phyloP scores from a whole-genome alignment of 1,284 basidiomycete genomes.

The Trichosporon sp. region DNA sequence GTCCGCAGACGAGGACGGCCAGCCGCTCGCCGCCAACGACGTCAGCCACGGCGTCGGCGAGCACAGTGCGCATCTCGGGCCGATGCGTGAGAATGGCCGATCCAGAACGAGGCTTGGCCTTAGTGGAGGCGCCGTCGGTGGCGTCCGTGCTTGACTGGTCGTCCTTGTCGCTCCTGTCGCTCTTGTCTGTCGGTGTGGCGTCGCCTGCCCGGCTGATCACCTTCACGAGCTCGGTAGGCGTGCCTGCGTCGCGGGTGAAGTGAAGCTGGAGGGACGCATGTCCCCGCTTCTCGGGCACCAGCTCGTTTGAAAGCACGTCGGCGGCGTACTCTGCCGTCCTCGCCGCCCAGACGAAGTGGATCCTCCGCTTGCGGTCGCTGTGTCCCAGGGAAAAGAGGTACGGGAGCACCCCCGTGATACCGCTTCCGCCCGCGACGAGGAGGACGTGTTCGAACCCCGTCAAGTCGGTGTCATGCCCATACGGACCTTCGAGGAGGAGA shows the following conservation, averaged over 20 bases:
- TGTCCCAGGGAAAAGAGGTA: slow-evolving; percentile 31
- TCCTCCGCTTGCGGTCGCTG: neutral
- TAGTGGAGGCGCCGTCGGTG: neutral
- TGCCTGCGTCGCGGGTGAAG: slow-evolving; percentile 21
- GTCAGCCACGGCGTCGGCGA: slow-evolving; percentile 12
- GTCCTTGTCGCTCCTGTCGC: too few relatives aligned
- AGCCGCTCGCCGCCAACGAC: slow-evolving; percentile 35
- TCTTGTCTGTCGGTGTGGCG: too few relatives aligned
- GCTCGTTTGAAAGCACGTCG: slow-evolving; percentile 38
- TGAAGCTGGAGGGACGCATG: slow-evolving; percentile 23
- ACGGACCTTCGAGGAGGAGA: slow-evolving; percentile 44
- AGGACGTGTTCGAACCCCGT: slow-evolving; percentile 34
- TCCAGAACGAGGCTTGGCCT: neutral
- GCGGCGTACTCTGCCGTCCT: slow-evolving; percentile 33
- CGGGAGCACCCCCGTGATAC: slow-evolving; percentile 40
- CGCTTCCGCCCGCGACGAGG: slow-evolving; percentile 41
- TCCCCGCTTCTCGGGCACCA: slow-evolving; percentile 1
- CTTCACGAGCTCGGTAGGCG: too few relatives aligned
- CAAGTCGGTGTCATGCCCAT: slow-evolving; percentile 35
- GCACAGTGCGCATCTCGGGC: slow-evolving; percentile 30
- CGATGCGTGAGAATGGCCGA: slow-evolving; percentile 26
- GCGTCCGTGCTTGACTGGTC: too few relatives aligned
- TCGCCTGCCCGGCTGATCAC: too few relatives aligned
- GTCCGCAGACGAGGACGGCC: slow-evolving; percentile 41
- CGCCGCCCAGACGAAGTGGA: slow-evolving; percentile 39